Percentiles rank a stretch among this genome's conserved stretches.
Conservation (phyloP, 2,329 filamentous ascomycete genomes). For the Chrysoporthe cubensis region DNA sequence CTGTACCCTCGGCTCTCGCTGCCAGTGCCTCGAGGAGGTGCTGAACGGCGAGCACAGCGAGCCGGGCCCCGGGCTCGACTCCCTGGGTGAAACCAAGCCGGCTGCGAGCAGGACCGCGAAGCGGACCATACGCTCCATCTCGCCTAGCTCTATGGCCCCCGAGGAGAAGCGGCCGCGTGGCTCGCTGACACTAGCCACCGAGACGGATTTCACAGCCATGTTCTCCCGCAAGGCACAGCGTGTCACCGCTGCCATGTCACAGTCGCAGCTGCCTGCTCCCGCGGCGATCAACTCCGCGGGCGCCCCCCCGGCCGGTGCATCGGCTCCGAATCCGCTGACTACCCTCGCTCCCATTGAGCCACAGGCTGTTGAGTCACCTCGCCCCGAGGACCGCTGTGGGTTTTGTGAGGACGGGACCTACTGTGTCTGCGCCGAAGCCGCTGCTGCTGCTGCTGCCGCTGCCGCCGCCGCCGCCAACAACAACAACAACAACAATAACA, state of each 20-base stretch:
- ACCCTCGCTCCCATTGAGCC: slow-evolving; percentile 20
- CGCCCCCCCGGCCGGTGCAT: slow-evolving; percentile 28
- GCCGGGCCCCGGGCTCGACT: slow-evolving; percentile 7
- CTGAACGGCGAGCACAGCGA: slow-evolving; percentile 41
- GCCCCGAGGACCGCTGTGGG: slow-evolving; percentile 70
- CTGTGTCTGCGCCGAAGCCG: slow-evolving; percentile 74
- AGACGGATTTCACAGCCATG: slow-evolving; percentile 75
- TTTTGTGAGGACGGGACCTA: slow-evolving; percentile 84
- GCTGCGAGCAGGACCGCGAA: slow-evolving; percentile 25
- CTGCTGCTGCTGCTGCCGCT: slow-evolving; percentile 31
- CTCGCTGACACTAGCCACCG: slow-evolving; percentile 50
- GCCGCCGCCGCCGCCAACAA: not conserved
- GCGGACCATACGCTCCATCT: slow-evolving; percentile 35
- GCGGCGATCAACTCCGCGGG: slow-evolving; percentile 34
- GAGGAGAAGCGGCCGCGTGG: slow-evolving; percentile 61
- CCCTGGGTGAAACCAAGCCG: slow-evolving; percentile 8
- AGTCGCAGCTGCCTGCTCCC: slow-evolving; percentile 37
- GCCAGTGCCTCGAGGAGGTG: slow-evolving; percentile 61
- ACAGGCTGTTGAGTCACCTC: slow-evolving; percentile 24
- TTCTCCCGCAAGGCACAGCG: slow-evolving; percentile 55
- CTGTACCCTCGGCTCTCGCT: slow-evolving; percentile 65
- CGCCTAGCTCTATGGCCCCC: slow-evolving; percentile 46
- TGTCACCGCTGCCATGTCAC: slow-evolving; percentile 30
- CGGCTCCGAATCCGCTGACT: slow-evolving; percentile 36
- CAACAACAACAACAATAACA: not conserved